Evolutionary conservation across 1,284 basidiomycete species (phyloP).

Genomic region (Irpex rosettiformis): DNA sequence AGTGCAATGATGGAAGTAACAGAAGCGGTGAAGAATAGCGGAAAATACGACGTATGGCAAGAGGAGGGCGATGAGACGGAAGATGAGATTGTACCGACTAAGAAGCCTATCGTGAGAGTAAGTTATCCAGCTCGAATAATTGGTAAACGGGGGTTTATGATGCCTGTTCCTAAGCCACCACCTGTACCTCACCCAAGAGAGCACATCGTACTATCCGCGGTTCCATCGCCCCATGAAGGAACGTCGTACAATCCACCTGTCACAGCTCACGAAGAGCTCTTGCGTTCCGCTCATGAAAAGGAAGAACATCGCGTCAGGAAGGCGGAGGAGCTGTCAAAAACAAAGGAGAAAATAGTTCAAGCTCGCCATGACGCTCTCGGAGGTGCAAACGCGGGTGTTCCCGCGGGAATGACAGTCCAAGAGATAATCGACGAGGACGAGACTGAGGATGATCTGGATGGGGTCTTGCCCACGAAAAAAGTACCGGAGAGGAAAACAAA

Average conservation of each 20-base stretch:
- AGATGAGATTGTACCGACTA: conserved; percentile 16
- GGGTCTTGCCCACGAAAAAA: conserved; percentile 38
- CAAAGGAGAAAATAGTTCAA: conserved; percentile 53
- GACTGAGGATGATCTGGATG: conserved; percentile 27
- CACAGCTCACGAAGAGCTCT: conserved; percentile 72
- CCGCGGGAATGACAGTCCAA: conserved; percentile 60
- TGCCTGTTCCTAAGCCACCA: conserved; percentile 41
- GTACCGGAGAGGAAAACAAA: conserved; percentile 69
- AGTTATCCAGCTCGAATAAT: conserved; percentile 16
- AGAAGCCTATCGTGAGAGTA: conserved; percentile 47
- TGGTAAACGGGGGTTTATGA: conserved; percentile 6
- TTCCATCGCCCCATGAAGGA: conserved; percentile 79
- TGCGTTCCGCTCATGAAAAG: conserved; percentile 66
- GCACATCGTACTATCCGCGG: conserved; percentile 59
- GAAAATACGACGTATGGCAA: conserved; percentile 73
- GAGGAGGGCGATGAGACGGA: conserved; percentile 19
- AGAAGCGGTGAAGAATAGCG: conserved; percentile 68
- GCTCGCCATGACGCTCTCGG: conserved; percentile 35
- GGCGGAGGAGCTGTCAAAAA: conserved; percentile 51
- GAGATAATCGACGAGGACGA: conserved; percentile 37
- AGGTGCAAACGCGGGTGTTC: conserved; percentile 25
- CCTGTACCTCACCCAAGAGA: conserved; percentile 43
- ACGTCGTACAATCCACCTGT: conserved; percentile 92
- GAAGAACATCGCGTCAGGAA: conserved; percentile 61
- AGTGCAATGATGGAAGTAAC: conserved; percentile 59